A percentile compares a stretch with the other conserved stretches of the same genome.
Conservation (phyloP, 345 rosid species). For the Trapa bicornis region DNA sequence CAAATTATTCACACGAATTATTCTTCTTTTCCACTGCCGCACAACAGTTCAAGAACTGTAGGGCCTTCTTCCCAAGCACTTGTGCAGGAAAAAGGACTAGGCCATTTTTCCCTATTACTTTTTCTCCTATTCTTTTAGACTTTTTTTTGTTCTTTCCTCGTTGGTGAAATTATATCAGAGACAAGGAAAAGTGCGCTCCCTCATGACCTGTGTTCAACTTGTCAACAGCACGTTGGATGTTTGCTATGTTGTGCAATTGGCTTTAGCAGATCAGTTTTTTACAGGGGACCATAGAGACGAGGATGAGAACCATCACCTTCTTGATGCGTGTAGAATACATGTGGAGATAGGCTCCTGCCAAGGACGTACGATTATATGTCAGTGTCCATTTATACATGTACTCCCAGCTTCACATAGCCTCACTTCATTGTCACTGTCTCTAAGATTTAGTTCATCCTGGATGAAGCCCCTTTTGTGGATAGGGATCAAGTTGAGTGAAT, state of each 20-base stretch:
- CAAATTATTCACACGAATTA: neutral
- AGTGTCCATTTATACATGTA: neutral
- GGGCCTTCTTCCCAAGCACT: neutral
- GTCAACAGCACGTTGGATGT: conserved; percentile 14
- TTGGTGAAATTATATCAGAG: neutral
- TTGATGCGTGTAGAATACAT: neutral
- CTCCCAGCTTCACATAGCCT: conserved; percentile 1
- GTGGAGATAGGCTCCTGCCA: conserved; percentile 13
- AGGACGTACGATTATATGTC: neutral
- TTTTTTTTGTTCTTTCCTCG: neutral
- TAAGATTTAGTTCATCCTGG: neutral
- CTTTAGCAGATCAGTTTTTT: neutral
- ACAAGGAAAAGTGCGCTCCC: conserved; percentile 6
- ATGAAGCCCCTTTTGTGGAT: neutral
- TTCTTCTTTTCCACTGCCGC: neutral
- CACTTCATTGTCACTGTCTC: neutral
- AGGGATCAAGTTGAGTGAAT: neutral
- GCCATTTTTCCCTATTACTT: neutral
- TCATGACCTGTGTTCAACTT: conserved; percentile 5
- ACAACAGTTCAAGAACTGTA: neutral
- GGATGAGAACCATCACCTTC: neutral
- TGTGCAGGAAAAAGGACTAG: neutral
- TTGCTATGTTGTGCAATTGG: neutral
- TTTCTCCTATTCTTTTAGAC: neutral
- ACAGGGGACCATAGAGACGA: neutral